Evolutionary conservation across 768 basidiomycete species (phyloP), one percentile per base, ranked within the genome.

Genomic region (Trametes villosa): DNA sequence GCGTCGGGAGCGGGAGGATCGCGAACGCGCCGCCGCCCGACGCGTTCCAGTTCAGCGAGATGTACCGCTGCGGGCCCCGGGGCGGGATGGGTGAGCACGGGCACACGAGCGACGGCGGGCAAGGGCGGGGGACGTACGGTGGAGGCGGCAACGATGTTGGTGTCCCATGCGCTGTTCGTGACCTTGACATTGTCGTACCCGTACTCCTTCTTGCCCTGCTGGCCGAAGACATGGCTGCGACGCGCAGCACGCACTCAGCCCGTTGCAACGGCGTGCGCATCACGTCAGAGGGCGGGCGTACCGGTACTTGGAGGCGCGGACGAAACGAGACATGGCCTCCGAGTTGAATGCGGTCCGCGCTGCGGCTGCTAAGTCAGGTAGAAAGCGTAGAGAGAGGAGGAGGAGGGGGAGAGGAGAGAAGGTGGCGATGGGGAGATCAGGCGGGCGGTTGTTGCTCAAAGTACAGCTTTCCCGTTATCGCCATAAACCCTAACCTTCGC

Each of bases 21-120:
- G 88, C 91, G 70, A 98, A 98, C 4, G 97, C 96, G 55, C 94
- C 94, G 22, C 94, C 94, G 20, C 94, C 93, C 0, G 91, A 92
- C 15, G 91, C 82, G 72, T 93, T 92, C 93, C 94, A 98, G 82
- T 98, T 98, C 52, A 98, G 78, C 58, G 91, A 91, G 70, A 98
- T 78, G 75, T 96, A 98, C 77, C 54, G 65, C 64, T 66, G 56
- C 12, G 29, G 41, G 57, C 45, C 13, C n/a, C n/a, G n/a, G 31
- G n/a, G 31, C 65, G 45, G 62, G 45, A 27, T 58, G 20, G 61
- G 26, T 38, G 52, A 17, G 57, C 24, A 13, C 42, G 41, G 18
- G 44, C 24, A 11, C 22, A 45, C 24, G 44, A 1, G 42, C 4
- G 11, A 24, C 57, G 40, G 40, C n/a, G n/a, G n/a, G n/a, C n/a